phyloP scores from a whole-genome alignment of 208 protist genomes.

The Jaenimonas drosophilae region DNA sequence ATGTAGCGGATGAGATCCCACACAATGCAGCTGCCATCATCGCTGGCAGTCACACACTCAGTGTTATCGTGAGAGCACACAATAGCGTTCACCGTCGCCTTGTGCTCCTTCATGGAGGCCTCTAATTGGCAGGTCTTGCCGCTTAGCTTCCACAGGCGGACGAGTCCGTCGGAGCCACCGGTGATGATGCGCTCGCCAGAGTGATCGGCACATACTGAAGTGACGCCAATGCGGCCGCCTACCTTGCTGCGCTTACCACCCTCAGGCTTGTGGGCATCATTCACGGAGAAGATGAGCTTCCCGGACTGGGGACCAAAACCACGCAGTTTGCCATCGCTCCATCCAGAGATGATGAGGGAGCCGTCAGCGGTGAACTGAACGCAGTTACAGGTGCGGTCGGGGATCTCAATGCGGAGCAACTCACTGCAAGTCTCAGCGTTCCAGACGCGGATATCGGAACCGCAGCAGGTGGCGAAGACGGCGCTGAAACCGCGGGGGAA shows the following conservation, averaged over 20 bases:
- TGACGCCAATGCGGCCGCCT: conserved; percentile 60
- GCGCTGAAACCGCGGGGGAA: conserved; percentile 90
- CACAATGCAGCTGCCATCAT: conserved; percentile 94
- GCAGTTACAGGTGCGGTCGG: conserved; percentile 89
- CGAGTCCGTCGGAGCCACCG: conserved; percentile 90
- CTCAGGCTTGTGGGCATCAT: conserved; percentile 92
- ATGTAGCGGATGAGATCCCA: conserved; percentile 91
- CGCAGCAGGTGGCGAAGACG: conserved; percentile 93
- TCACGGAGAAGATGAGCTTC: conserved; percentile 93
- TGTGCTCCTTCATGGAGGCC: conserved; percentile 95
- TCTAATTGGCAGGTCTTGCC: conserved; percentile 76
- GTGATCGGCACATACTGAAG: conserved; percentile 78
- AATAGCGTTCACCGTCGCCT: conserved; percentile 86
- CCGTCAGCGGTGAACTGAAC: conserved; percentile 90
- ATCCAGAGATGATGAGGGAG: conserved; percentile 88
- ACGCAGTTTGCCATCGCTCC: conserved; percentile 93
- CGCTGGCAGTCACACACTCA: conserved; percentile 89
- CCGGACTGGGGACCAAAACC: conserved; percentile 93
- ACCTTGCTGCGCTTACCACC: conserved; percentile 48
- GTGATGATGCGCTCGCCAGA: conserved; percentile 65
- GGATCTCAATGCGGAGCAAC: conserved; percentile 92
- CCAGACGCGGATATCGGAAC: conserved; percentile 93
- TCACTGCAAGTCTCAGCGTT: conserved; percentile 85
- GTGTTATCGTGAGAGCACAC: conserved; percentile 77
- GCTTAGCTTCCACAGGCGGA: conserved; percentile 84